Base-by-base conservation (phyloP, 352 stramenopile species). In the Blastocystis sp. region DNA sequence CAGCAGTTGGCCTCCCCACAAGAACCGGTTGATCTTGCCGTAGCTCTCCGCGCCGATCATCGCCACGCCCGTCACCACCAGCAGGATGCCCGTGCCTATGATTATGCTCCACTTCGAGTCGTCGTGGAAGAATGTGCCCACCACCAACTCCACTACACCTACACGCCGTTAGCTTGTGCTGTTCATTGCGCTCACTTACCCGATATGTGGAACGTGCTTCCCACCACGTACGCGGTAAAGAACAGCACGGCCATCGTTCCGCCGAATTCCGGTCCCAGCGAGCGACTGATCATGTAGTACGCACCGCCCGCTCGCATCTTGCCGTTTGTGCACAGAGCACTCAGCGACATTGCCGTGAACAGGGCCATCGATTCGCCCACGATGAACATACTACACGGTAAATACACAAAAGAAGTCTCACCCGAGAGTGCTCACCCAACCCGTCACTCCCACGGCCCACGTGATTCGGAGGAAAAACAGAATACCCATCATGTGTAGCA, bases 401-500 rank as follows among this genome's bases (percentile, higher is more conserved):
- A 6, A 3, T 7, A 91, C 91, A 64, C 92, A 80, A 78, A 91
- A 90, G 82, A 93, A 93, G 74, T 93, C 93, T 11, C 60, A 77
- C 66, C 92, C 59, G 7, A 94, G 52, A 79, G 94, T 94, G n/a
- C 91, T 92, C 40, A 93, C 71, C 24, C 94, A 91, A 2, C 93
- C 93, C 0, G 92, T 92, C 82, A 95, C 92, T 0, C 92, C 93
- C 3, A 95, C 87, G 24, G 91, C 91, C 91, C 91, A 95, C 17
- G 91, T 90, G 59, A 95, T 91, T 0, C 92, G 92, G 17, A 95
- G 90, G 87, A 95, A 95, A 62, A 94, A 78, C 63, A 95, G 93
- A 59, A 94, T 92, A 74, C 93, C 93, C 63, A 95, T 93, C 90
- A 95, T 95, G 71, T 94, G 94, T 24, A 95, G 90, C 48, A 95